Base-by-base conservation (phyloP, 345 rosid species). In the Hibiscus syriacus region DNA sequence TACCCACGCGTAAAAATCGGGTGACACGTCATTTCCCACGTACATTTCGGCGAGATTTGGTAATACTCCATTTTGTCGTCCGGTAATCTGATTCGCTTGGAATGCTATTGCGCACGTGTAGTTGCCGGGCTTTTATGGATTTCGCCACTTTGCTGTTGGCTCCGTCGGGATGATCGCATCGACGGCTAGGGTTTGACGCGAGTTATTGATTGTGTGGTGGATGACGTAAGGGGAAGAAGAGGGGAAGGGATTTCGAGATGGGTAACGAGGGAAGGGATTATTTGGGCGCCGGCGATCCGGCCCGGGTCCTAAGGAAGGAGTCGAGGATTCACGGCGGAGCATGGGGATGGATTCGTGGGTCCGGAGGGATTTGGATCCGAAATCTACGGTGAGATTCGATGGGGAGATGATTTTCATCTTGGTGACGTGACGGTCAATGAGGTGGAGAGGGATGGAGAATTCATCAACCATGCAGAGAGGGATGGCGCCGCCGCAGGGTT, bases 401-500 rank as follows among this genome's bases (percentile, higher is more conserved):
- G 93, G 93, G 14, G 93, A 87, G 74, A 87, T 78, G 69, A 87
- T 82, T 69, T 74, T 78, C 90, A 88, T 88, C 69, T 76, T 76
- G 58, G 88, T 85, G 68, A 85, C 90, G 22, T 70, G 86, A 55
- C 90, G 87, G 77, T 88, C 88, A 68, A 88, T 68, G 80, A 88
- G 86, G 59, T 72, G 66, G 46, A 55, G 75, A 19, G 90, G 93
- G 77, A 88, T 80, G 32, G 75, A 71, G 82, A 85, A 88, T 78
- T 85, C 93, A 14, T 84, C 87, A 4, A 88, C 48, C 93, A 88
- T 85, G 69, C 90, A 88, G 23, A 88, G 76, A 22, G 93, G 93
- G 70, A 88, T 88, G 34, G 90, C 93, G 3, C 90, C 93, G 60
- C 90, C 90, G 68, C 90, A 88, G 22, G 94, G 90, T 71, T 88